phyloP scores from a whole-genome alignment of 306 rosid species.

The Astragalus membranaceus region DNA sequence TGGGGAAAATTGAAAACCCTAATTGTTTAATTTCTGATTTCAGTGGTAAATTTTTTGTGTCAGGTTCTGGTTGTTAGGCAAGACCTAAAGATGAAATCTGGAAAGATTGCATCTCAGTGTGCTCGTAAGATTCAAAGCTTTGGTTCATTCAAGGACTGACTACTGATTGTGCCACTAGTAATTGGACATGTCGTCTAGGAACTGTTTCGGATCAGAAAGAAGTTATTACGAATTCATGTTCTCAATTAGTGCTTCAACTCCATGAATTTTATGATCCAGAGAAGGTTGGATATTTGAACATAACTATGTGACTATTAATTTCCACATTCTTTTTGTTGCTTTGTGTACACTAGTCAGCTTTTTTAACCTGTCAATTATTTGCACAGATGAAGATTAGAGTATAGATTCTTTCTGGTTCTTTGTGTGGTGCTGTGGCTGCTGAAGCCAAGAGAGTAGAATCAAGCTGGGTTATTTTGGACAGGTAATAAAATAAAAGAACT shows the following conservation, averaged over 20 bases:
- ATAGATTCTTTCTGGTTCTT: constrained; percentile 53
- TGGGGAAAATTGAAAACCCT: too few relatives aligned
- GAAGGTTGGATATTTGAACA: constrained; percentile 40
- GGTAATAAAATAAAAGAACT: constrained; percentile 41
- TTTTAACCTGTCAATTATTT: constrained; percentile 12
- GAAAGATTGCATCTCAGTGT: too few relatives aligned
- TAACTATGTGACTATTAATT: background rate
- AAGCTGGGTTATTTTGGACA: constrained; percentile 94
- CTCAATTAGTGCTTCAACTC: constrained; percentile 79
- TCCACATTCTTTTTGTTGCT: background rate
- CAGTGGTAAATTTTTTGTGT: too few relatives aligned
- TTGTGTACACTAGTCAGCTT: constrained; percentile 9
- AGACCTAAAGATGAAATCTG: too few relatives aligned
- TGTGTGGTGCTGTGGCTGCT: constrained; percentile 65
- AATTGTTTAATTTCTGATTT: too few relatives aligned
- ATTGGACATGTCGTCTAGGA: constrained; percentile 47
- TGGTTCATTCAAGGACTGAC: constrained; percentile 69
- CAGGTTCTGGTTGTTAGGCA: too few relatives aligned
- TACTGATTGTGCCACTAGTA: constrained; percentile 55
- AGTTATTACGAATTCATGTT: constrained; percentile 70
- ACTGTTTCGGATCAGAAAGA: constrained; percentile 64
- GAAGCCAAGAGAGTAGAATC: constrained; percentile 84
- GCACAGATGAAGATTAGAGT: constrained; percentile 75
- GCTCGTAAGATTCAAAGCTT: too few relatives aligned
- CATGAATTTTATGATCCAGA: constrained; percentile 76